phyloP scores from a whole-genome alignment of 129 eudicot species.

The Tanacetum coccineum region DNA sequence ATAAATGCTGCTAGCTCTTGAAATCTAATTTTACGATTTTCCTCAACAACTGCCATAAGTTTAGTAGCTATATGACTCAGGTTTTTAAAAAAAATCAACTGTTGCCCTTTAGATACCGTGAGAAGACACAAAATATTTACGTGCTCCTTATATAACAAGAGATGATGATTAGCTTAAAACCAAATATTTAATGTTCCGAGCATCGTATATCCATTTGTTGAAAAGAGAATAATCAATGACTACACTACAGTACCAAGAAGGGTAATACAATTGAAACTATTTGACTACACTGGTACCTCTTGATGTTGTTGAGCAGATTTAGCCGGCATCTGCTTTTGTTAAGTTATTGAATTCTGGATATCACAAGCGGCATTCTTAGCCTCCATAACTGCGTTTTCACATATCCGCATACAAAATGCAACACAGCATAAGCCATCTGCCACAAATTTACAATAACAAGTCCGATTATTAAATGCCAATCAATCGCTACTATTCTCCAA shows the following conservation, averaged over 20 bases:
- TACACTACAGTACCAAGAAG: background rate
- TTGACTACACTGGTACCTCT: slow-evolving; percentile 51
- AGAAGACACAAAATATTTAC: slow-evolving; percentile 60
- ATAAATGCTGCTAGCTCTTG: no score
- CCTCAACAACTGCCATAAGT: no score
- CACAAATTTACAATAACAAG: no score
- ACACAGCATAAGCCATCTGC: background rate
- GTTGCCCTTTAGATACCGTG: slow-evolving; percentile 59
- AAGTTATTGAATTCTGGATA: slow-evolving; percentile 53
- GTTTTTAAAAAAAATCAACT: slow-evolving; percentile 20
- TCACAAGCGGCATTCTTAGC: slow-evolving; percentile 54
- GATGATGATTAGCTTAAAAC: slow-evolving; percentile 2
- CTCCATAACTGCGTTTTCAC: slow-evolving; percentile 48
- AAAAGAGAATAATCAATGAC: slow-evolving; percentile 1
- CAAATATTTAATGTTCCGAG: background rate
- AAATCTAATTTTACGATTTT: no score
- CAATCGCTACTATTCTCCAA: no score
- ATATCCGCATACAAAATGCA: slow-evolving; percentile 46
- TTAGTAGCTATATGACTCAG: no score
- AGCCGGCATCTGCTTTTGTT: slow-evolving; percentile 52
- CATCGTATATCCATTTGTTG: background rate
- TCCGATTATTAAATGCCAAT: no score
- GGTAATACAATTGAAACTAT: background rate
- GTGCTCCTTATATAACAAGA: slow-evolving; percentile 48
- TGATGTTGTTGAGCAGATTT: slow-evolving; percentile 70